Evolutionary conservation across 73 alveolate genomes (phyloP), one percentile per base, ranked within the genome.

Genomic region (Stentor roeselii): DNA sequence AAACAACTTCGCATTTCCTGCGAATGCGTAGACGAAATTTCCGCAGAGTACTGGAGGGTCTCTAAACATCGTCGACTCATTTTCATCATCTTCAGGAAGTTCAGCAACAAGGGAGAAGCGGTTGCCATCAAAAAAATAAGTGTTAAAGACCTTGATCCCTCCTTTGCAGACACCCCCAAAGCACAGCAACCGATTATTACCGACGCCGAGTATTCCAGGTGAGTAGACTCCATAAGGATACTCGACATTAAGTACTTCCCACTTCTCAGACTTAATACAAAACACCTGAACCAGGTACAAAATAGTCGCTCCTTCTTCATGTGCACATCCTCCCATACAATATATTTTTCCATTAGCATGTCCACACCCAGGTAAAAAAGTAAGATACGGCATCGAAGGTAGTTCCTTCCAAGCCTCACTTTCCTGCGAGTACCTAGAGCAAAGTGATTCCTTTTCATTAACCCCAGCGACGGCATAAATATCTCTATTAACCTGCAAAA

Each of bases 251-350:
- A 67, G 80, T 27, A 67, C 37, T 11, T 67, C 80, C 37, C 80
- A 67, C 11, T 30, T 21, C 27, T 67, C 37, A 27, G n/a, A 21
- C 42, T 36, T 21, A 27, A 67, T 34, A 67, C 41, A 30, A 67
- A 21, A 67, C 34, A 34, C 80, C 34, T 67, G 80, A 67, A 67
- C 37, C 34, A 67, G 34, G 34, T 67, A 21, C 37, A 67, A 34
- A 30, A 67, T 32, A n/a, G 80, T 32, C 34, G 80, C n/a, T n/a
- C 37, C 80, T 67, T 21, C 37, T 67, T 21, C 80, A 15, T 67
- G 42, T 0, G 37, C 80, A 67, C 37, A 67, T 67, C 80, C 80
- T 0, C 80, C 80, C 37, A 67, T 67, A 67, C 80, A 67, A 67
- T 21, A 67, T 0, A 67, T 67, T 67, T 32, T 67, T 30, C 80